Base-by-base conservation (phyloP, 805 yeast species). In the Cyberlindnera xylosilytica region DNA sequence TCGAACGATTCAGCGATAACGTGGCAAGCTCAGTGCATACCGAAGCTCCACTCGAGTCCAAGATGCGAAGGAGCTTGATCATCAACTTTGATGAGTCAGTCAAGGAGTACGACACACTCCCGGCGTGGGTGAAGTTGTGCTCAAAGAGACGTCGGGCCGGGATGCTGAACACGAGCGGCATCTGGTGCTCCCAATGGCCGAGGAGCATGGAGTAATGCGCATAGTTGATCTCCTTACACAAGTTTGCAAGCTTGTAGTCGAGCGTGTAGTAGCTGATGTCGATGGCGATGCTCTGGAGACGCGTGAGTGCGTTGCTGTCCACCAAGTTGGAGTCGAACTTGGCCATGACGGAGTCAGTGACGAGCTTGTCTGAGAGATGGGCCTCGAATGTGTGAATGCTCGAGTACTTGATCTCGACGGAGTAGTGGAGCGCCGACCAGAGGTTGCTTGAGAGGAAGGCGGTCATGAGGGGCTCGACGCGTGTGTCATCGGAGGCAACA, bases 151-250 rank as follows among this genome's bases (percentile, higher is more conserved):
- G 38, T 39, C 69, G 49, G 5, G 58, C 47, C 1, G 39, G 40
- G 18, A 39, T 40, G 12, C 61, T 63, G 38, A 65, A 66, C 5
- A 62, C 57, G 20, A 65, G 42, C 4, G 70, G 69, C 44, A 54
- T 58, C 28, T 55, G 57, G 32, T 62, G 60, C 38, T 66, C 70
- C 38, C 64, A 47, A 34, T 64, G 44, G 16, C 42, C 36, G 17
- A 49, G 23, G 16, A 49, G 26, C 34, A 46, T 32, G 16, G 30
- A 20, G 19, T 35, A 44, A 34, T 46, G 53, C 5, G 31, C 18
- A 20, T 39, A 40, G 36, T 49, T 49, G 19, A 26, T 34, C 36
- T 43, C 44, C 15, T 30, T 17, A 11, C 26, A 12, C 32, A 45
- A 37, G 10, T 36, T 15, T 2, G 11, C 13, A 5, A 11, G 20